Evolutionary conservation across 2,329 filamentous ascomycete species (phyloP), one percentile per base, ranked within the genome.

Genomic region (Claviceps arundinis): DNA sequence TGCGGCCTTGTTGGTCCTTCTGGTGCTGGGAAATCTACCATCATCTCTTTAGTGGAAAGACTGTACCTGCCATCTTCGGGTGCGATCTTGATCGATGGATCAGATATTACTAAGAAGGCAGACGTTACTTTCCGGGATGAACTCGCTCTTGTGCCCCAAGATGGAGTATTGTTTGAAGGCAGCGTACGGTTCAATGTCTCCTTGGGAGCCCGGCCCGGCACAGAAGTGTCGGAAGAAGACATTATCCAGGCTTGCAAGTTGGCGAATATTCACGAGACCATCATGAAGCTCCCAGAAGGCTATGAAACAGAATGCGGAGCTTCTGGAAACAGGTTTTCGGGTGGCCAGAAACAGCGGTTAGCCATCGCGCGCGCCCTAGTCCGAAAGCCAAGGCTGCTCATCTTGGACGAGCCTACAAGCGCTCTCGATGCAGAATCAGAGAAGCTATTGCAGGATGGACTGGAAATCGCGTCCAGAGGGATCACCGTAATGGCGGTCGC

Each of bases 331-430:
- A 72, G 79, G 19, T 64, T 89, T 17, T 86, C 81, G 0, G 84
- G 84, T 6, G 85, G 85, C 0, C 85, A 89, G 62, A 78, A 78
- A 6, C 85, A 89, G 61, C 73, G 84, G 2, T 61, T 89, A 17
- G 77, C 80, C 1, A 87, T 89, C 57, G 84, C 85, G 0, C 73
- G 85, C 8, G 84, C 84, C 1, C 70, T 87, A 0, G 70, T 85
- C 2, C 73, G 84, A 0, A 71, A 75, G 19, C 85, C 85, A 0
- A 73, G 78, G 48, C 69, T 89, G 1, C 64, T 88, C 13, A 73
- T 89, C 30, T 69, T 89, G 0, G 50, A 51, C 37, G 50, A 51
- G 24, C 22, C 43, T 1, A 51, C 44, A 85, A 89, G 76, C 34
- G 82, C 80, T 5, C 69, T 89, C 1, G 85, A 89, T 59, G 73